phyloP scores from a whole-genome alignment of 108 stramenopile species.

The Stephanodiscus minutulus region DNA sequence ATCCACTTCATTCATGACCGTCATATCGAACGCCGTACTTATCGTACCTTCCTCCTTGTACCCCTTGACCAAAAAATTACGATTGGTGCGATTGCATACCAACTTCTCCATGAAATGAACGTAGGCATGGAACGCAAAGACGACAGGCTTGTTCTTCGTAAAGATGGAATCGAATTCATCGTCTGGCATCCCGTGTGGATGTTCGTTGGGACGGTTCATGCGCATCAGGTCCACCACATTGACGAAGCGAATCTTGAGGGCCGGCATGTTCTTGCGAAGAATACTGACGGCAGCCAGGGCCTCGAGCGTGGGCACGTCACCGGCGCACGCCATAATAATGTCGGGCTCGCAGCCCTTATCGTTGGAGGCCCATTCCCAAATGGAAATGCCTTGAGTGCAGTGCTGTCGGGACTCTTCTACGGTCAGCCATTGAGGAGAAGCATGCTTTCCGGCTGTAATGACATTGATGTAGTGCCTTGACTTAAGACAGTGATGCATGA shows the following conservation, averaged over 20 bases:
- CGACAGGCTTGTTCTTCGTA: slow-evolving; percentile 29
- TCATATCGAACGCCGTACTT: slow-evolving; percentile 34
- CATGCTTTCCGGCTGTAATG: slow-evolving; percentile 31
- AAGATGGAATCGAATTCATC: slow-evolving; percentile 31
- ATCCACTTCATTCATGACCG: slow-evolving; percentile 38
- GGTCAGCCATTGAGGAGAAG: slow-evolving; percentile 31
- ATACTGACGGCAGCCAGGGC: slow-evolving; percentile 30
- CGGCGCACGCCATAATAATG: slow-evolving; percentile 37
- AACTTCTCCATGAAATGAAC: slow-evolving; percentile 26
- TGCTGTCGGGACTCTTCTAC: slow-evolving; percentile 26
- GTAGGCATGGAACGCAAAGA: slow-evolving; percentile 32
- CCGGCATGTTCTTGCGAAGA: slow-evolving; percentile 22
- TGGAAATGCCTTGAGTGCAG: slow-evolving; percentile 20
- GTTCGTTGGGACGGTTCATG: slow-evolving; percentile 6
- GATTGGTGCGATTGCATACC: slow-evolving; percentile 11
- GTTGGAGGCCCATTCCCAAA: slow-evolving; percentile 37
- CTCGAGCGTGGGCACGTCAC: slow-evolving; percentile 37
- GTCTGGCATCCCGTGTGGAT: slow-evolving; percentile 26
- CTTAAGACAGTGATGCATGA: slow-evolving; percentile 24
- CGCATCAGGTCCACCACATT: slow-evolving; percentile 42
- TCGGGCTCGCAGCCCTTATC: slow-evolving; percentile 29
- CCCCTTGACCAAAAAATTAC: slow-evolving; percentile 22
- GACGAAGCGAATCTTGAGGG: slow-evolving; percentile 34
- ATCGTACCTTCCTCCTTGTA: slow-evolving; percentile 42
- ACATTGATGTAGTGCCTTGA: slow-evolving; percentile 27